Evolutionary conservation across 176 grass and related monocot species (phyloP).

Genomic region (Oryza coarctata): DNA sequence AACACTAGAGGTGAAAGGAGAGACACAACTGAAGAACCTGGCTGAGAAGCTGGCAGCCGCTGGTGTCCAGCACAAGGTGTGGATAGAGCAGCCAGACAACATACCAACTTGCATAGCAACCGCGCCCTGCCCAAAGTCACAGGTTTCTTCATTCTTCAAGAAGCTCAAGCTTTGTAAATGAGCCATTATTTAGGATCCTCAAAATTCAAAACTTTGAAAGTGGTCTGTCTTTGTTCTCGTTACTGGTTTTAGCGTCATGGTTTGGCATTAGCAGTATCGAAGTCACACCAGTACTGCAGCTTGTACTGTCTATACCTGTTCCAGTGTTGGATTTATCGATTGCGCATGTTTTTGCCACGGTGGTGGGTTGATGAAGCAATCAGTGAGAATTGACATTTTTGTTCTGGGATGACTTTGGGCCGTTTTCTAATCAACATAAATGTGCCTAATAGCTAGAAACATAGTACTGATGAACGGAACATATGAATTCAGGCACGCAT

Average conservation of each 20-base stretch:
- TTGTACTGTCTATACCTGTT: neutral
- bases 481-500: neutral
- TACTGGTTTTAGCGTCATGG: neutral
- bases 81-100: slow-evolving; percentile 88
- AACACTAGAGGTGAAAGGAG: slow-evolving; percentile 87
- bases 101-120: slow-evolving; percentile 80
- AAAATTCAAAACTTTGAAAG: neutral
- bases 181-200: slow-evolving; percentile 5
- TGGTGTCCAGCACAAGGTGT: slow-evolving; percentile 70
- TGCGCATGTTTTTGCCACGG: neutral
- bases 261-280: neutral
- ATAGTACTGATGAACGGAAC: neutral
- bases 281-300: neutral
- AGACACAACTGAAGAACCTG: slow-evolving; percentile 73
- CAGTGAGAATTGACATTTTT: neutral
- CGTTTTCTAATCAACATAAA: neutral
- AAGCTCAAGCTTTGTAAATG: slow-evolving; percentile 96
- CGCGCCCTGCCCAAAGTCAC: slow-evolving; percentile 69
- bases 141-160: slow-evolving; percentile 76
- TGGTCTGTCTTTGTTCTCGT: neutral
- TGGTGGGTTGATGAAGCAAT: neutral
- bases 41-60: slow-evolving; percentile 62
- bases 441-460: neutral
- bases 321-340: neutral
- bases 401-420: neutral